phyloP scores from a whole-genome alignment of 345 rosid species.

The Populus ilicifolia region DNA sequence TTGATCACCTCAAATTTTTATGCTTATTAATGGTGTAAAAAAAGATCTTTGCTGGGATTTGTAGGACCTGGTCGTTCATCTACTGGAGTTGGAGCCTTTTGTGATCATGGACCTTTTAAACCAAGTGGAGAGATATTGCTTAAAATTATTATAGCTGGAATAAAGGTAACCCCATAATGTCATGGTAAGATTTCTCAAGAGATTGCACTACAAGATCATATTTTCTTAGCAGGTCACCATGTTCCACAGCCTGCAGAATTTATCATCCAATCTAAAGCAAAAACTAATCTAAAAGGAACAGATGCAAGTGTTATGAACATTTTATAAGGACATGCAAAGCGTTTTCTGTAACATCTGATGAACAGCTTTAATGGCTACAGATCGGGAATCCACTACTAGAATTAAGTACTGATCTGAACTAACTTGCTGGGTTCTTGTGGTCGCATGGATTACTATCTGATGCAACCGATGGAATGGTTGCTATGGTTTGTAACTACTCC shows the following conservation, averaged over 20 bases:
- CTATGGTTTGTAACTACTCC: constrained; percentile 15
- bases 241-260: constrained; percentile 22
- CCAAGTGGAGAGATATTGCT: constrained; percentile 15
- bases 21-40: not conserved
- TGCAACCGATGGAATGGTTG: constrained; percentile 9
- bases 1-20: not conserved
- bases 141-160: constrained; percentile 22
- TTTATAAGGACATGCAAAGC: not conserved
- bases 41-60: not conserved
- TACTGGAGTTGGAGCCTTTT: constrained; percentile 26
- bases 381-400: constrained; percentile 26
- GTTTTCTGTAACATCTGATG: not conserved
- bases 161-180: constrained; percentile 9
- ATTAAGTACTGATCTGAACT: constrained; percentile 18
- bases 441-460: constrained; percentile 27
- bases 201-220: not conserved
- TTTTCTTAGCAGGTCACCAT: constrained; percentile 18
- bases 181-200: no score
- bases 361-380: constrained; percentile 3
- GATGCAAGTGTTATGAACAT: constrained; percentile 10
- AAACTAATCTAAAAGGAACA: constrained; percentile 18
- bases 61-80: constrained; percentile 30
- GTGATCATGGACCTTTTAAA: constrained; percentile 26
- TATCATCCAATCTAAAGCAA: constrained; percentile 5
- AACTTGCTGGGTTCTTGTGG: constrained; percentile 18